These are phyloP conservation scores for Termitomyces bulborhizus DNA, from an alignment of 768 basidiomycete genomes.

Conservation along the genomic window DNA sequence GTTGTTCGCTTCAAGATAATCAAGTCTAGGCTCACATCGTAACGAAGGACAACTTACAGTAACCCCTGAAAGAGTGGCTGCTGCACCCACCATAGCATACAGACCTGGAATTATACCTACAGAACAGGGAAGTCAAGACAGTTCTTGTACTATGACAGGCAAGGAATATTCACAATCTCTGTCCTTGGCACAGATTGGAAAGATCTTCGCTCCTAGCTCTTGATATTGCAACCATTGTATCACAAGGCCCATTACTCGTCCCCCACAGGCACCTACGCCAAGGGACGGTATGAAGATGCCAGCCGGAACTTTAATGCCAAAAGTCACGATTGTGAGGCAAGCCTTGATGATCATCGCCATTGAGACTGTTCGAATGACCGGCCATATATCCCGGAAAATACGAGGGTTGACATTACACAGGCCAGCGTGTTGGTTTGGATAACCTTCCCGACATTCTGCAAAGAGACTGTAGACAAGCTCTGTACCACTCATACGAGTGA, in stretches of 20 bases:
- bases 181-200: conserved; percentile 58
- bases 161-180: conserved; percentile 45
- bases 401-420: conserved; percentile 68
- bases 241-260: conserved; percentile 75
- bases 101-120: conserved; percentile 75
- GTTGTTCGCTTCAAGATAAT: conserved; percentile 59
- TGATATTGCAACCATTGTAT: conserved; percentile 72
- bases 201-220: conserved; percentile 55
- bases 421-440: conserved; percentile 48
- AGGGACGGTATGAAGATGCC: conserved; percentile 97
- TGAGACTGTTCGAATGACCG: conserved; percentile 59
- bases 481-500: conserved; percentile 90
- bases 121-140: neutral
- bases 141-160: neutral
- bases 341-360: conserved; percentile 80
- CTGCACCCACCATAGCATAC: conserved; percentile 96
- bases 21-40: conserved; percentile 2
- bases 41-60: conserved; percentile 49
- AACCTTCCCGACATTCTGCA: conserved; percentile 68
- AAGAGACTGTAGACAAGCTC: conserved; percentile 93
- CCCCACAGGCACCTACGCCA: conserved; percentile 91
- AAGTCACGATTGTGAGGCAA: conserved; percentile 78
- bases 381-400: conserved; percentile 47
- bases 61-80: conserved; percentile 91
- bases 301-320: conserved; percentile 87